phyloP scores from a whole-genome alignment of 257 asterid genomes.

The Vinca minor region DNA sequence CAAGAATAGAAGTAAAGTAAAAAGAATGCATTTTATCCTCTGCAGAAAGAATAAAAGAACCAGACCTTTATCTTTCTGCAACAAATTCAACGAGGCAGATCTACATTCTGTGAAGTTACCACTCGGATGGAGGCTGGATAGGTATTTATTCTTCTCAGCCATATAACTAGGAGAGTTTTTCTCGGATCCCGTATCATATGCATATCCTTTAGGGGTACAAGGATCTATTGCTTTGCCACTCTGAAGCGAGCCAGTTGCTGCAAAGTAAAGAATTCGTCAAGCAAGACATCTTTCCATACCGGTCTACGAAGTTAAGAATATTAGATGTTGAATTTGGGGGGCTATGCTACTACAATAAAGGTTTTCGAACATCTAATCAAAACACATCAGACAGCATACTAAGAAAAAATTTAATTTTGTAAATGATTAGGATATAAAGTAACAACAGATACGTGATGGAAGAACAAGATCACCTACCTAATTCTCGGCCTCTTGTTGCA shows the following conservation, averaged over 20 bases:
- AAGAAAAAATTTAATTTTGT: neutral
- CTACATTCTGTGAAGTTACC: conserved; percentile 96
- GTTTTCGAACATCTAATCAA: neutral
- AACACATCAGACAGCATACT: neutral
- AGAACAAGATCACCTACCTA: conserved; percentile 30
- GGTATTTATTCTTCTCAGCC: conserved; percentile 36
- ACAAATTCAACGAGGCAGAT: conserved; percentile 60
- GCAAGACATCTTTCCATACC: neutral
- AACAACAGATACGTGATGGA: neutral
- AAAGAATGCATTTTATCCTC: neutral
- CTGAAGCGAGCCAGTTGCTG: conserved; percentile 48
- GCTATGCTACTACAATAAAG: neutral
- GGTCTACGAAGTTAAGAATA: neutral
- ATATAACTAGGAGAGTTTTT: conserved; percentile 40
- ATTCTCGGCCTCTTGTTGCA: conserved; percentile 30
- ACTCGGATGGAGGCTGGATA: conserved; percentile 49
- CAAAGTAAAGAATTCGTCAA: conserved; percentile 18
- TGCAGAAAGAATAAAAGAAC: neutral
- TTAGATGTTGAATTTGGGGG: neutral
- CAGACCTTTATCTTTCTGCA: conserved; percentile 86
- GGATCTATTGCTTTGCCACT: conserved; percentile 58
- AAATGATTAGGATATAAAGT: neutral
- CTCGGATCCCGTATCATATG: conserved; percentile 30
- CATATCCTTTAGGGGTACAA: conserved; percentile 86
- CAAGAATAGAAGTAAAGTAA: neutral